A percentile compares a stretch with the other conserved stretches of the same genome.
phyloP scores from a whole-genome alignment of 1,284 basidiomycete genomes.

The Apiotrichum mycotoxinovorans region DNA sequence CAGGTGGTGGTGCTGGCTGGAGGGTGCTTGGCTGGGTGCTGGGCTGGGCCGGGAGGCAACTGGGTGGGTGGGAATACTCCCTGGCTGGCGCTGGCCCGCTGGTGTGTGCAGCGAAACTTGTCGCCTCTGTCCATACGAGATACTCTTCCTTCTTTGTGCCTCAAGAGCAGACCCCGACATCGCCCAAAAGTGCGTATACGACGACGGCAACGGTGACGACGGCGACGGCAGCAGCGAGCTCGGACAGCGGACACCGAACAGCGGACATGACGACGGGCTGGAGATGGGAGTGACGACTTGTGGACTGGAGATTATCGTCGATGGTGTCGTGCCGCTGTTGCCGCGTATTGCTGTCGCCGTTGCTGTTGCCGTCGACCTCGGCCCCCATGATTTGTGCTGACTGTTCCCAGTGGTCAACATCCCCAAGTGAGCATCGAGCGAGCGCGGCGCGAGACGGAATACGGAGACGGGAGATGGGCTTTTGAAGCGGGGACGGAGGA shows the following conservation, averaged over 20 bases:
- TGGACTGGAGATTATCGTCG: not conserved
- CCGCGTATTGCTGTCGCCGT: no score
- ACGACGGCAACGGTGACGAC: not conserved
- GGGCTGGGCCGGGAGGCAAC: not conserved
- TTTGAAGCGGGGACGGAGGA: no score
- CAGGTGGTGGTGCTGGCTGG: no score
- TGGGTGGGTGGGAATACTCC: no score
- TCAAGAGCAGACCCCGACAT: constrained; percentile 1
- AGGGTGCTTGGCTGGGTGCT: no score
- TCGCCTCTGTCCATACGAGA: not conserved
- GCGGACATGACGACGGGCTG: not conserved
- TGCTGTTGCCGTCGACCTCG: no score
- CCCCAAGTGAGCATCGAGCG: constrained; percentile 6
- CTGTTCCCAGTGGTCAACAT: constrained; percentile 4
- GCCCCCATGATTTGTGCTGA: not conserved
- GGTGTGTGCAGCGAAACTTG: not conserved
- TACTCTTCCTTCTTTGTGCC: not conserved
- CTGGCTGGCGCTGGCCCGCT: not conserved
- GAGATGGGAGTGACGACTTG: not conserved
- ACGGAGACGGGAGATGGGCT: not conserved
- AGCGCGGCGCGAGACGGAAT: not conserved
- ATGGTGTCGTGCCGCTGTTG: no score
- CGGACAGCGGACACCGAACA: not conserved
- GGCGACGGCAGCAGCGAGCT: not conserved
- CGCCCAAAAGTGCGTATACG: constrained; percentile 1